Percentiles rank a stretch among this genome's conserved stretches.
phyloP scores from a whole-genome alignment of 768 basidiomycete genomes.

The Galerina marginata region DNA sequence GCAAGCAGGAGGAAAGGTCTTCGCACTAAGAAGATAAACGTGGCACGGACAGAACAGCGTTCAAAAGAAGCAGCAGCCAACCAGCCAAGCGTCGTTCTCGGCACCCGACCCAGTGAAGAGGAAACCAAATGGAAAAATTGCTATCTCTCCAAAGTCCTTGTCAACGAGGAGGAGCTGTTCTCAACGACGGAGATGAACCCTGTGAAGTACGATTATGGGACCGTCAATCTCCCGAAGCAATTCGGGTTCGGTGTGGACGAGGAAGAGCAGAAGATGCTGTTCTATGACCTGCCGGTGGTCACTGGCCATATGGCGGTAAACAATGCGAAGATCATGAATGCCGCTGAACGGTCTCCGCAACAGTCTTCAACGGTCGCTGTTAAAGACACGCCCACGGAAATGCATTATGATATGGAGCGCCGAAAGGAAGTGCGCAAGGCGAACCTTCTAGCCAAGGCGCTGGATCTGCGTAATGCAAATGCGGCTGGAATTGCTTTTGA shows the following conservation, averaged over 20 bases:
- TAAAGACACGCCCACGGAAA: conserved; percentile 23
- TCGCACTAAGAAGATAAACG: conserved; percentile 35
- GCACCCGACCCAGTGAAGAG: conserved; percentile 68
- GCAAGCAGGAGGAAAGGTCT: conserved; percentile 22
- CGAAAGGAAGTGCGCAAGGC: conserved; percentile 49
- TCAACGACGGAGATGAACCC: conserved; percentile 29
- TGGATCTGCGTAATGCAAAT: conserved; percentile 89
- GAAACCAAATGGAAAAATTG: conserved; percentile 65
- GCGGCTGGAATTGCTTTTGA: conserved; percentile 86
- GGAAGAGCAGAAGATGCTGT: conserved; percentile 64
- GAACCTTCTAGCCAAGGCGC: conserved; percentile 63
- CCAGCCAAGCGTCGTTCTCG: conserved; percentile 74
- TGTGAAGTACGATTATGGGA: conserved; percentile 35
- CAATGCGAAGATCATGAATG: not conserved
- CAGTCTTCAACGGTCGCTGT: not conserved
- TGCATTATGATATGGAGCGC: conserved; percentile 8
- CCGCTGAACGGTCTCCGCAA: not conserved
- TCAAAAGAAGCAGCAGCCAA: conserved; percentile 40
- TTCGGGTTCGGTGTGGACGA: conserved; percentile 71
- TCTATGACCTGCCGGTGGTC: conserved; percentile 67
- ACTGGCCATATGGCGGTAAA: conserved; percentile 28
- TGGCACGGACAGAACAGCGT: conserved; percentile 50
- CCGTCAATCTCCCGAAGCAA: conserved; percentile 53
- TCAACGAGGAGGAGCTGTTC: conserved; percentile 57
- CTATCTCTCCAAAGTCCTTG: conserved; percentile 67